Evolutionary conservation across 345 rosid species (phyloP), one percentile per base, ranked within the genome.

Genomic region (Jatropha curcas): DNA sequence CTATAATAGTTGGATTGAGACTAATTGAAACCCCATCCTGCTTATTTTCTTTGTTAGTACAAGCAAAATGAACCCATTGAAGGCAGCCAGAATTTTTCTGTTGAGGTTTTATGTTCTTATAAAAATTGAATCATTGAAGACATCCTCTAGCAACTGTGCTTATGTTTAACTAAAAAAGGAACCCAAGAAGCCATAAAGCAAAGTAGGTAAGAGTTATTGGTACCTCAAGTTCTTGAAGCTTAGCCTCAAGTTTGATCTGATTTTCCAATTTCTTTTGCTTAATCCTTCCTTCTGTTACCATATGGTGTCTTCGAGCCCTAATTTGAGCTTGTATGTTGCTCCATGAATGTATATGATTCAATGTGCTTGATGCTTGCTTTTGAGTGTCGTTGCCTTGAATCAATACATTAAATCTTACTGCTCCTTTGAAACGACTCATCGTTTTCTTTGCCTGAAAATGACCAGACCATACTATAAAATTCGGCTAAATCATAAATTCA

Each of bases 241-340:
- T 90, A 58, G 92, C 83, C 78, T 88, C 96, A 0, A 94, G 85
- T 73, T 88, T 94, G 77, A 90, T 58, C 83, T 88, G 92, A 67
- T 86, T 89, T 82, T 90, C 90, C 31, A 86, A 13, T 68, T 84
- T 88, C 85, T 85, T 90, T 60, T 86, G 94, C 76, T 78, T 80
- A 58, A 88, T 80, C 62, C 94, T 80, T 46, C 90, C 91, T 83
- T 90, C 85, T 22, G 87, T 81, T 45, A 90, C 98, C 98, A 92
- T 88, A 68, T 80, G 82, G 50, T 85, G 74, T 48, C 97, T 82
- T 34, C 96, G 81, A 58, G 76, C 92, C 58, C 83, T 80, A 58
- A 90, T 80, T 70, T 90, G 88, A 25, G 87, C 73, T 73, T 93
- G 97, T 62, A 90, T 81, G 46, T 86, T 82, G 77, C 91, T 86